Evolutionary conservation across 2,329 filamentous ascomycete genomes (phyloP), one percentile per base, ranked within the genome.

Genomic region (Paecilomyces dactylethromorphus): DNA sequence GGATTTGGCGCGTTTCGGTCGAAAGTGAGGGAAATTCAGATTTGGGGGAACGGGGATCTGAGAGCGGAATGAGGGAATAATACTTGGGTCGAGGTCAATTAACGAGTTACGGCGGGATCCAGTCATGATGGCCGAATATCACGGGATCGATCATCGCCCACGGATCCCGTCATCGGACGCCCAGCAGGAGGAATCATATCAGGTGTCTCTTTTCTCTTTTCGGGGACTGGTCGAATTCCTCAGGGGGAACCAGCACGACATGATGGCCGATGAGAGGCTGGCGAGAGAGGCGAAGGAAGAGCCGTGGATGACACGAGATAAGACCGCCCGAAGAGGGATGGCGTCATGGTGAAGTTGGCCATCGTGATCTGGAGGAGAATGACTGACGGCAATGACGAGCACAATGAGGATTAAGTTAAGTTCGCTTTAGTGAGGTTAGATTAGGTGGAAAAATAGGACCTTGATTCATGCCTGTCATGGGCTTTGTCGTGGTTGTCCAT

Each of bases 291-390:
- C 3, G 10, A 8, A 13, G 35, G 3, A 15, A 50, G 45, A 15
- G n/a, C 53, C 29, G 26, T 54, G 32, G 26, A 35, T 54, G 53
- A 32, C 26, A 54, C 26, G 50, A 26, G 50, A 52, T 52, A 52
- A 52, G 50, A n/a, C 21, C 49, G 52, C 53, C 53, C 54, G 33
- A 55, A 55, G 21, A 33, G 54, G 54, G 54, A 39, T 55, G 54
- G 54, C 54, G 54, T 55, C 54, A 55, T 55, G 32, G 54, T 55
- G 54, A 55, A 58, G 57, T 62, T 58, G 57, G 57, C 58, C 57
- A 24, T n/a, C 50, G 50, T 52, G 50, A 52, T 52, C 15, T 29
- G 50, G 26, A 52, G 50, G 13, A 11, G 50, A 21, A 52, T 52
- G 49, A 22, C 8, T 52, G 21, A n/a, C 21, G 49, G 26, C 26